Percentiles rank a stretch among this genome's conserved stretches.
These are phyloP conservation scores for Boletus huronensis DNA, from an alignment of 768 basidiomycete genomes.

Conservation along the genomic window DNA sequence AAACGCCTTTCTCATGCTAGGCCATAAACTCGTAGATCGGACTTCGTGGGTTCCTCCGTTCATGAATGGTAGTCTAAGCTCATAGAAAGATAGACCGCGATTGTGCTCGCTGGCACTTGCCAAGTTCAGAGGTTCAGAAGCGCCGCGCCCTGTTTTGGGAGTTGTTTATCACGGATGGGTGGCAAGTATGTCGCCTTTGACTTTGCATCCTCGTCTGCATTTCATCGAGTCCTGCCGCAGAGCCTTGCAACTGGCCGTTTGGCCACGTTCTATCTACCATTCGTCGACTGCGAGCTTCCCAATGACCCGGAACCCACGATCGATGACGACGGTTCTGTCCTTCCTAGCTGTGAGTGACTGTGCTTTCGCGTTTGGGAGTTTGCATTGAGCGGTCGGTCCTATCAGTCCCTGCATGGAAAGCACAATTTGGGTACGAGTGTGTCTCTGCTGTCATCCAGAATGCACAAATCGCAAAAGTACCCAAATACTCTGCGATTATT, in stretches of 20 bases:
- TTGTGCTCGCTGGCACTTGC: slow-evolving; percentile 64
- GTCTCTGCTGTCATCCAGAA: slow-evolving; percentile 68
- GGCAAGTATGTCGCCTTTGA: slow-evolving; percentile 50
- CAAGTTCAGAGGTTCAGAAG: slow-evolving; percentile 63
- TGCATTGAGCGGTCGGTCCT: neutral
- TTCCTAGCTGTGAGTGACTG: slow-evolving; percentile 53
- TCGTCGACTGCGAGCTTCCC: slow-evolving; percentile 70
- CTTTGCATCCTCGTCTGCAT: neutral
- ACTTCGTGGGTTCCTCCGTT: slow-evolving; percentile 47
- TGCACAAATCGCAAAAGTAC: slow-evolving; percentile 59
- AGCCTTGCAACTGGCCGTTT: slow-evolving; percentile 68
- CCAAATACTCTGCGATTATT: slow-evolving; percentile 58
- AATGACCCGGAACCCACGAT: slow-evolving; percentile 57
- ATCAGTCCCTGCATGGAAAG: slow-evolving; percentile 67
- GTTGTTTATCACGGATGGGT: slow-evolving; percentile 68
- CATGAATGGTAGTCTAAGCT: slow-evolving; percentile 7
- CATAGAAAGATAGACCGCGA: slow-evolving; percentile 57
- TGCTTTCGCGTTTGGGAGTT: neutral
- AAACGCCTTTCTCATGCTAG: neutral
- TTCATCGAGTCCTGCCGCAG: slow-evolving; percentile 30
- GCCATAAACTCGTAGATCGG: slow-evolving; percentile 46
- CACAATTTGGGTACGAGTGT: slow-evolving; percentile 62
- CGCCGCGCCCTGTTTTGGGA: slow-evolving; percentile 72
- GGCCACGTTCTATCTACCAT: slow-evolving; percentile 65
- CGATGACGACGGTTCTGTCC: slow-evolving; percentile 52